Evolutionary conservation across 495 filamentous ascomycete genomes (phyloP).

Genomic region (Xylona heveae): DNA sequence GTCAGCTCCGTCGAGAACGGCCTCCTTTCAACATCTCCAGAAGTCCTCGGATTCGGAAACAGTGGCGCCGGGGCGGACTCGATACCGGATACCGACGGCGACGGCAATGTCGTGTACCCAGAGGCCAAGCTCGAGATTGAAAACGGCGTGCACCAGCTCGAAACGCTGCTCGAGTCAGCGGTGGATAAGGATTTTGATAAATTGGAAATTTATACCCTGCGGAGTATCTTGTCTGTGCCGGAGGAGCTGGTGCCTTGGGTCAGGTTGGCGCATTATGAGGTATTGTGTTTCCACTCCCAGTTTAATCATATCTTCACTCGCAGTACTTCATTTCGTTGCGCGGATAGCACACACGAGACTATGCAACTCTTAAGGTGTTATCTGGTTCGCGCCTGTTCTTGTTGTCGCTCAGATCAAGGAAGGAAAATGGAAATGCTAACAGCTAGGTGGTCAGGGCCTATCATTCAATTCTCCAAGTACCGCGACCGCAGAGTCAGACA

Average conservation of each 20-base stretch:
- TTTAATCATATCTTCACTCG: too few species aligned
- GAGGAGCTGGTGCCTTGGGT: conserved; percentile 57
- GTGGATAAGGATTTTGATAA: conserved; percentile 64
- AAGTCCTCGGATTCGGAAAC: conserved; percentile 47
- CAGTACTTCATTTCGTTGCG: neutral
- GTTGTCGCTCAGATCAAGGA: too few species aligned
- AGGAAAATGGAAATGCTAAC: too few species aligned
- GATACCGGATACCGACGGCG: conserved; percentile 29
- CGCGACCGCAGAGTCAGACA: conserved; percentile 4
- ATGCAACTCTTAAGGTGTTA: too few species aligned
- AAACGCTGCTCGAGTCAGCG: conserved; percentile 72
- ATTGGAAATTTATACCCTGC: conserved; percentile 63
- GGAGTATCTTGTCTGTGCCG: conserved; percentile 69
- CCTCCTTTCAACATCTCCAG: conserved; percentile 46
- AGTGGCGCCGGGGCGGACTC: conserved; percentile 11
- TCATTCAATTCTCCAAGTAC: too few species aligned
- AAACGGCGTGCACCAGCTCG: conserved; percentile 75
- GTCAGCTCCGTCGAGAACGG: conserved; percentile 67
- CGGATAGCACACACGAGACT: too few species aligned
- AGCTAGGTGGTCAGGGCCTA: too few species aligned
- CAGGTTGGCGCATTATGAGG: conserved; percentile 68
- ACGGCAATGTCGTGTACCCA: conserved; percentile 20
- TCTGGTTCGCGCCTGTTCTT: too few species aligned
- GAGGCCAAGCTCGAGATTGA: conserved; percentile 60
- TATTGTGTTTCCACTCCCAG: too few species aligned